A percentile compares a stretch with the other conserved stretches of the same genome.
Evolutionary conservation across 176 grass and related monocot species (phyloP).

Genomic region (Thinopyrum elongatum): DNA sequence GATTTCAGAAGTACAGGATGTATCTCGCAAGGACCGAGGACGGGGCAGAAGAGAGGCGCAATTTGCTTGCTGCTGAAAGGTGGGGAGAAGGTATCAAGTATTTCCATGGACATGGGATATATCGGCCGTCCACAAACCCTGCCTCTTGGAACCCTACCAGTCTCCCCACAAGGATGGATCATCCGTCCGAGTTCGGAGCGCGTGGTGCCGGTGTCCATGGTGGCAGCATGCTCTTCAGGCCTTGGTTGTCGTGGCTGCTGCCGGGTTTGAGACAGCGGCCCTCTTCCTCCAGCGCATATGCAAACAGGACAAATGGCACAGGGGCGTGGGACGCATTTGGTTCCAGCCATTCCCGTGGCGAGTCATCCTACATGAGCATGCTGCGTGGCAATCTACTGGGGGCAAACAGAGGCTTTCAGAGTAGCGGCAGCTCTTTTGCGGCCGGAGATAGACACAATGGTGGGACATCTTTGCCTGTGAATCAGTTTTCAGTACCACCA

Average conservation of each 20-base stretch:
- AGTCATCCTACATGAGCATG: background rate
- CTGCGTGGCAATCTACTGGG: background rate
- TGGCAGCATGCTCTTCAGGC: background rate
- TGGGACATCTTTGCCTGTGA: no score
- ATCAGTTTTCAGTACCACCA: background rate
- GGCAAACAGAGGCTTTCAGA: background rate
- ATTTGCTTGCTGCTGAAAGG: slow-evolving; percentile 11
- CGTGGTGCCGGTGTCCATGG: background rate
- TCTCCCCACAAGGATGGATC: background rate
- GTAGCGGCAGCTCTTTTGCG: background rate
- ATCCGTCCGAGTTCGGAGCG: background rate
- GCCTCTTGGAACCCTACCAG: background rate
- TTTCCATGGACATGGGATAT: slow-evolving; percentile 13
- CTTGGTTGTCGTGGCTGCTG: background rate
- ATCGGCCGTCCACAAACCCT: background rate
- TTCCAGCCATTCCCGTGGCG: background rate
- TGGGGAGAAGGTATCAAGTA: slow-evolving; percentile 28
- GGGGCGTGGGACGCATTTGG: background rate
- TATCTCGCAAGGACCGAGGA: slow-evolving; percentile 32
- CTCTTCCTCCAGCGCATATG: slow-evolving; percentile 10
- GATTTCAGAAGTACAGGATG: slow-evolving; percentile 63
- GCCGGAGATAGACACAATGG: no score
- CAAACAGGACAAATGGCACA: slow-evolving; percentile 14
- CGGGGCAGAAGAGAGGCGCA: background rate
- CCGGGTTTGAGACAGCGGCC: background rate